Conservation (phyloP, 1,284 basidiomycete species). For the Abortiporus biennis region DNA sequence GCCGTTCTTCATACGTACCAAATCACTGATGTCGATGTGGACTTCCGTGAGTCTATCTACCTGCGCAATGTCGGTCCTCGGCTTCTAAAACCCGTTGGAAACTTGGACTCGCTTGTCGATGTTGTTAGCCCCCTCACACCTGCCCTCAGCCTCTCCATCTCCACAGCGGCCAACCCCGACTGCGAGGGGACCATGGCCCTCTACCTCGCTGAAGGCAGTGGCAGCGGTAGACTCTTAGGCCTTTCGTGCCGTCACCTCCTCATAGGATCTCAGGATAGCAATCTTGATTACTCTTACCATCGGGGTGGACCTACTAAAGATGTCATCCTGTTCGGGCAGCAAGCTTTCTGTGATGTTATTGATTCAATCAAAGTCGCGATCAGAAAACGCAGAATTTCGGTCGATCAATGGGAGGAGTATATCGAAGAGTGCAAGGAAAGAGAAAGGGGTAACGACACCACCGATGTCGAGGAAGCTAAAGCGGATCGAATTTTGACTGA, state of each 20-base stretch:
- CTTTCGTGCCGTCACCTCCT: conserved; percentile 31
- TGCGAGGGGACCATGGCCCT: conserved; percentile 28
- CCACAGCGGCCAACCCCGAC: conserved; percentile 20
- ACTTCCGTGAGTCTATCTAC: conserved; percentile 17
- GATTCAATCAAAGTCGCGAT: not conserved
- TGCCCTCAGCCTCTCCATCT: conserved; percentile 28
- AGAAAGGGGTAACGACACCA: no score
- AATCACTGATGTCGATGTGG: conserved; percentile 21
- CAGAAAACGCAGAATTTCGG: not conserved
- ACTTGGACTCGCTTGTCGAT: conserved; percentile 23
- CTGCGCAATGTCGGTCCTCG: conserved; percentile 6
- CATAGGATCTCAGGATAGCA: conserved; percentile 8
- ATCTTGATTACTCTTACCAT: not conserved
- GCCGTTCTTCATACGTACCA: conserved; percentile 16
- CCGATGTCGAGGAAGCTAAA: not conserved
- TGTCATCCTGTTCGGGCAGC: conserved; percentile 5
- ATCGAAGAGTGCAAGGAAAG: not conserved
- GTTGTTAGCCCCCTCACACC: conserved; percentile 27
- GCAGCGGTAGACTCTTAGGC: conserved; percentile 21
- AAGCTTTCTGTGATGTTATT: not conserved
- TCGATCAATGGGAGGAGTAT: not conserved
- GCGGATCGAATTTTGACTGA: no score
- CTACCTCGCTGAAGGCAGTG: conserved; percentile 23
- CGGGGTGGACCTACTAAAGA: conserved; percentile 3
- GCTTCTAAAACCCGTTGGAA: not conserved